Evolutionary conservation across 73 alveolate genomes (phyloP).

Genomic region (Tetrahymena borealis): DNA sequence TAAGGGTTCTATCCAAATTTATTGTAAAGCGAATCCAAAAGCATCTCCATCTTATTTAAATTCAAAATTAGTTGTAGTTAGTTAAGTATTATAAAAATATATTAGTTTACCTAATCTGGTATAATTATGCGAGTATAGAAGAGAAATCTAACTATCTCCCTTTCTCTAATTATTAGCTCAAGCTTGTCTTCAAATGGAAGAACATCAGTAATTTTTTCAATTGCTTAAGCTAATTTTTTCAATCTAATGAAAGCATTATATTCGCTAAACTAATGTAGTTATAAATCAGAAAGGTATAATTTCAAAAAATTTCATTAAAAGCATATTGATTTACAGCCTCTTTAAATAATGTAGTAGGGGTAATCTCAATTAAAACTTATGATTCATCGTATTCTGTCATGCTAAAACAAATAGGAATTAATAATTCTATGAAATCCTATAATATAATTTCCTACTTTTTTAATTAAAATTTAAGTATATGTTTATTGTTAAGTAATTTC

Average conservation of each 20-base stretch:
- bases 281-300: neutral
- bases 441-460: no score
- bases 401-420: no score
- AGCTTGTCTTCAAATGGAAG: neutral
- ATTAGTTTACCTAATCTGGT: neutral
- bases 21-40: neutral
- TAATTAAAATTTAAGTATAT: no score
- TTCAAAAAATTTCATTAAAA: neutral
- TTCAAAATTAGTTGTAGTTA: neutral
- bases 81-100: neutral
- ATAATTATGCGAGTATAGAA: neutral
- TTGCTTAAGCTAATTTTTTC: neutral
- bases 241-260: neutral
- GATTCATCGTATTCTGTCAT: neutral
- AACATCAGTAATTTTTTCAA: neutral
- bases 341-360: neutral
- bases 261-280: neutral
- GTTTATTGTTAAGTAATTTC: no score
- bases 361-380: neutral
- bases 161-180: neutral
- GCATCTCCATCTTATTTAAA: neutral
- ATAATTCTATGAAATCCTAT: no score
- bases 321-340: neutral
- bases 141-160: neutral
- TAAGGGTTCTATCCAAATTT: neutral